Conservation (phyloP, 164 flowering plant genomes). For the Litsea cubeba region DNA sequence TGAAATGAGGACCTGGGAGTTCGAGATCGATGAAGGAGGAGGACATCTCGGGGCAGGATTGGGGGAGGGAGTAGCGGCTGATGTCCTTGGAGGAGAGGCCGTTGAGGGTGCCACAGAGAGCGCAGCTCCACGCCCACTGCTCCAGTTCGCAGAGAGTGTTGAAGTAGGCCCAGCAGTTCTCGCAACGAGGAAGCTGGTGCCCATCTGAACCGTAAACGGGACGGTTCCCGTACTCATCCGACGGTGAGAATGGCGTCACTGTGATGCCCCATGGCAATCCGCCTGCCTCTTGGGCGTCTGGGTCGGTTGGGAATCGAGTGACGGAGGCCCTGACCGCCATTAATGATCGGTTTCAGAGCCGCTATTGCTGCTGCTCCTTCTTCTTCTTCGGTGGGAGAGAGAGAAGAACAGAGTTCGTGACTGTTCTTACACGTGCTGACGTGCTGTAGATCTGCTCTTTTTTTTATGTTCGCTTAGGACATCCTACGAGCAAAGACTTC, state of each 20-base stretch:
- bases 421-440: too few relatives aligned
- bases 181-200: constrained; percentile 78
- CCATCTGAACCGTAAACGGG: constrained; percentile 79
- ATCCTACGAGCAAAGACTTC: too few relatives aligned
- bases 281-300: constrained; percentile 60
- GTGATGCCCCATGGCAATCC: constrained; percentile 93
- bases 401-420: too few relatives aligned
- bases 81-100: constrained; percentile 66
- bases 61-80: constrained; percentile 63
- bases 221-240: constrained; percentile 65
- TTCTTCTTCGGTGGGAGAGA: too few relatives aligned
- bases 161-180: constrained; percentile 96
- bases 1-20: constrained; percentile 40
- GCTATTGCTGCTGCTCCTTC: too few relatives aligned
- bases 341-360: background rate
- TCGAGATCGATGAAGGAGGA: constrained; percentile 97
- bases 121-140: constrained; percentile 93
- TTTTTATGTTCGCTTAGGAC: too few relatives aligned
- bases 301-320: constrained; percentile 65
- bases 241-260: constrained; percentile 73
- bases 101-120: constrained; percentile 85
- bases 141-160: constrained; percentile 84
- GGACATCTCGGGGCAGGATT: constrained; percentile 70
- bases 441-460: too few relatives aligned
- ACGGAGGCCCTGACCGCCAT: constrained; percentile 90